These are phyloP conservation scores for Solanum medicagineum DNA, from an alignment of 257 asterid species.

Conservation along the genomic window DNA sequence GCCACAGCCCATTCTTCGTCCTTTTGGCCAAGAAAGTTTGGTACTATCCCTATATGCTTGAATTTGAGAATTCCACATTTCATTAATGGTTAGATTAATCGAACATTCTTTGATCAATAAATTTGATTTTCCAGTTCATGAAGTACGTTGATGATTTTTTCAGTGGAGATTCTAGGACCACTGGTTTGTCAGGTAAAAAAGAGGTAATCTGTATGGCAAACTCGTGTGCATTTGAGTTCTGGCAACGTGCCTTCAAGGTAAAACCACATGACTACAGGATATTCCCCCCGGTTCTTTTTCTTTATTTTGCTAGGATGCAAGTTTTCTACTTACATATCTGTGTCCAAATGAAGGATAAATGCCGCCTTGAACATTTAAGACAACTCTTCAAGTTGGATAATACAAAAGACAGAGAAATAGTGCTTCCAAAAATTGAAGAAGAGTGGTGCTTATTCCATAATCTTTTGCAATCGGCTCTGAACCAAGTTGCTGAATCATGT, in stretches of 20 bases:
- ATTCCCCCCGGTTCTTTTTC: background rate
- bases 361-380: constrained; percentile 47
- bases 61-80: background rate
- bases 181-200: constrained; percentile 54
- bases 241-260: constrained; percentile 86
- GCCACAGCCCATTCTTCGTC: constrained; percentile 78
- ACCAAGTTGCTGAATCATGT: constrained; percentile 71
- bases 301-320: constrained; percentile 1
- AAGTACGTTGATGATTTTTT: constrained; percentile 44
- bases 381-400: constrained; percentile 30
- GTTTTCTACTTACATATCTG: background rate
- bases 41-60: constrained; percentile 19
- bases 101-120: background rate
- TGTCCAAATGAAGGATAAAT: constrained; percentile 47
- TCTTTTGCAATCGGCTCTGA: constrained; percentile 73
- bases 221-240: constrained; percentile 74
- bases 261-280: background rate
- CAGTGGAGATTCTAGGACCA: constrained; percentile 26
- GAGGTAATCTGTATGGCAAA: constrained; percentile 57
- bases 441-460: constrained; percentile 85
- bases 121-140: constrained; percentile 24
- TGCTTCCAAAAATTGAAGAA: constrained; percentile 45
- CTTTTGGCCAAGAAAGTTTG: constrained; percentile 69
- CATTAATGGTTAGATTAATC: background rate
- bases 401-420: constrained; percentile 12